Conservation (phyloP, 805 yeast genomes). For the Yueomyces sp. region DNA sequence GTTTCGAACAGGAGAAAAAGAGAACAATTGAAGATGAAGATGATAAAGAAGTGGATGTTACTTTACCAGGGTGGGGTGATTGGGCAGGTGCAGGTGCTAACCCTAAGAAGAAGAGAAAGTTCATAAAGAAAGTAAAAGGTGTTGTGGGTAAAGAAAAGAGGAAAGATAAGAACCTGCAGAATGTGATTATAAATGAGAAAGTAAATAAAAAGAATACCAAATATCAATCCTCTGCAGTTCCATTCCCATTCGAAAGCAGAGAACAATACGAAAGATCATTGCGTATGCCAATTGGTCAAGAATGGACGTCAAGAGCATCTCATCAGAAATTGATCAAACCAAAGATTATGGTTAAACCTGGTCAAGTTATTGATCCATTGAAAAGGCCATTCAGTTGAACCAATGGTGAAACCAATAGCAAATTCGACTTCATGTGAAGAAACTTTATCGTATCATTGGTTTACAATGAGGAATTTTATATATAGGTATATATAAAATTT, state of each 20-base stretch:
- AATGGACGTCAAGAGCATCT: constrained; percentile 83
- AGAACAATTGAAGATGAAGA: constrained; percentile 61
- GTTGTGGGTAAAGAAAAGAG: constrained; percentile 59
- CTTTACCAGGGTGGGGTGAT: constrained; percentile 95
- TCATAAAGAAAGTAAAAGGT: constrained; percentile 64
- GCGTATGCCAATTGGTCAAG: constrained; percentile 93
- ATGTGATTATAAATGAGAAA: constrained; percentile 82
- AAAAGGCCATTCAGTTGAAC: constrained; percentile 58
- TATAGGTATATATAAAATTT: too few species aligned
- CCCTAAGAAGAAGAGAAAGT: constrained; percentile 41
- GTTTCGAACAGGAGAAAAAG: constrained; percentile 68
- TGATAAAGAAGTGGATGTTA: constrained; percentile 72
- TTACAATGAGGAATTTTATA: too few species aligned
- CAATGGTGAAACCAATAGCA: too few species aligned
- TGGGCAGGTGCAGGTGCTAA: constrained; percentile 54
- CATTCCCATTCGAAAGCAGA: constrained; percentile 84
- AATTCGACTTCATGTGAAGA: too few species aligned
- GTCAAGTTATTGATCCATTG: constrained; percentile 82
- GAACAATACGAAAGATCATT: constrained; percentile 92
- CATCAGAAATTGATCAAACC: constrained; percentile 88
- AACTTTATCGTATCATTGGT: too few species aligned
- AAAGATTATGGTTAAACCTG: constrained; percentile 71
- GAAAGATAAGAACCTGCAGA: constrained; percentile 58
- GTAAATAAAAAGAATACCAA: constrained; percentile 73
- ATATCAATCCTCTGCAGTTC: constrained; percentile 81